These are phyloP conservation scores for Botrytis squamosa DNA, from an alignment of 2,329 filamentous ascomycete genomes.

Conservation along the genomic window DNA sequence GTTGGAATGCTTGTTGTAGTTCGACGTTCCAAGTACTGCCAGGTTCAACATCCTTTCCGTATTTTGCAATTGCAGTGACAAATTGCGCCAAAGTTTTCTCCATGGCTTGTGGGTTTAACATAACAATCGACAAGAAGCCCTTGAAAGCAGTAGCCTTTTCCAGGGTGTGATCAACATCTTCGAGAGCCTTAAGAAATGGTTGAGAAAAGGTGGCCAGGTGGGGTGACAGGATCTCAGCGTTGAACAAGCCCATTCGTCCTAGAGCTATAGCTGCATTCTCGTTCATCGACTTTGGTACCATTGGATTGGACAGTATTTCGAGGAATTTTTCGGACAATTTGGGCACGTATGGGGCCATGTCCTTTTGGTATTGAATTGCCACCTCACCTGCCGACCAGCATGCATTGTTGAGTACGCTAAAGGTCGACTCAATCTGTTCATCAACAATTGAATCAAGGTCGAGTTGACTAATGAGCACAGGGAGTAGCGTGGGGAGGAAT, in stretches of 20 bases:
- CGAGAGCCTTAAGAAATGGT: slow-evolving; percentile 78
- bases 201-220: slow-evolving; percentile 78
- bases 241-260: slow-evolving; percentile 80
- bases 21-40: slow-evolving; percentile 35
- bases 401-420: slow-evolving; percentile 95
- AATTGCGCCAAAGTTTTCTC: slow-evolving; percentile 80
- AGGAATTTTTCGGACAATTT: slow-evolving; percentile 75
- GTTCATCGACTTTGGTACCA: slow-evolving; percentile 80
- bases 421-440: slow-evolving; percentile 79
- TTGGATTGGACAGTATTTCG: slow-evolving; percentile 79
- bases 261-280: slow-evolving; percentile 95
- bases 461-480: slow-evolving; percentile 81
- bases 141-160: slow-evolving; percentile 94
- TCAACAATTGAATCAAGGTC: slow-evolving; percentile 75
- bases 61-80: slow-evolving; percentile 80
- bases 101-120: slow-evolving; percentile 87
- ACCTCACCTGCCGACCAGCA: slow-evolving; percentile 98
- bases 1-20: slow-evolving; percentile 36
- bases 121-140: slow-evolving; percentile 82
- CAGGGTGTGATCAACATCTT: slow-evolving; percentile 80
- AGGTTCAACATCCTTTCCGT: slow-evolving; percentile 61
- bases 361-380: slow-evolving; percentile 71
- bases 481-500: slow-evolving; percentile 70
- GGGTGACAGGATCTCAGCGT: slow-evolving; percentile 72
- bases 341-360: slow-evolving; percentile 74